Conservation (phyloP, 2,329 filamentous ascomycete species). For the Amylocarpus encephaloides region DNA sequence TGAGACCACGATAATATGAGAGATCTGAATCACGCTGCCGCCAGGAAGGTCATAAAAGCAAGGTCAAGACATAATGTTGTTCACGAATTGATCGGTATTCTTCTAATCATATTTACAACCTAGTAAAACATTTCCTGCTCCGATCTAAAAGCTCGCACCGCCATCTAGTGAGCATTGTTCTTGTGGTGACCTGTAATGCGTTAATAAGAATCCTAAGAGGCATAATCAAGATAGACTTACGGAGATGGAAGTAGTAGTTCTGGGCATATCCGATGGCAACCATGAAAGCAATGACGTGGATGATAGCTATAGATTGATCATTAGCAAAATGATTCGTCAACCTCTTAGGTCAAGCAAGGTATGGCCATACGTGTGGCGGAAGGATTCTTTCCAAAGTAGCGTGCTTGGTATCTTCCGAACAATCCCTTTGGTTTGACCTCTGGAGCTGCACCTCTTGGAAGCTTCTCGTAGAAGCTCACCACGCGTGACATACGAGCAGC, state of each 20-base stretch:
- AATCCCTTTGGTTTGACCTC: slow-evolving; percentile 75
- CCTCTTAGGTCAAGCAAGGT: slow-evolving; percentile 2
- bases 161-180: slow-evolving; percentile 92
- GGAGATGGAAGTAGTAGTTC: slow-evolving; percentile 99
- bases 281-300: slow-evolving; percentile 76
- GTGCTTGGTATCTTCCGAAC: slow-evolving; percentile 79
- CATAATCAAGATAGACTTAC: slow-evolving; percentile 51
- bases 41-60: background rate
- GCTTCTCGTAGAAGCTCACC: slow-evolving; percentile 97
- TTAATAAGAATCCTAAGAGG: slow-evolving; percentile 16
- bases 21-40: no score
- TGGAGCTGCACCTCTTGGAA: slow-evolving; percentile 86
- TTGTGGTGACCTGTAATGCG: slow-evolving; percentile 83
- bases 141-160: background rate
- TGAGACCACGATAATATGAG: no score
- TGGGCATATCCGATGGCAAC: slow-evolving; percentile 85
- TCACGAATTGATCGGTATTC: slow-evolving; percentile 14
- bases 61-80: background rate
- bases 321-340: slow-evolving; percentile 23
- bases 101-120: slow-evolving; percentile 30
- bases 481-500: slow-evolving; percentile 96
- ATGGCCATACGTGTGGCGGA: slow-evolving; percentile 73
- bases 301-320: slow-evolving; percentile 57
- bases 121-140: slow-evolving; percentile 21
- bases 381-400: slow-evolving; percentile 93